Percentiles rank a stretch among this genome's conserved stretches.
Conservation (phyloP, 805 yeast genomes). For the Ogataea dorogensis region DNA sequence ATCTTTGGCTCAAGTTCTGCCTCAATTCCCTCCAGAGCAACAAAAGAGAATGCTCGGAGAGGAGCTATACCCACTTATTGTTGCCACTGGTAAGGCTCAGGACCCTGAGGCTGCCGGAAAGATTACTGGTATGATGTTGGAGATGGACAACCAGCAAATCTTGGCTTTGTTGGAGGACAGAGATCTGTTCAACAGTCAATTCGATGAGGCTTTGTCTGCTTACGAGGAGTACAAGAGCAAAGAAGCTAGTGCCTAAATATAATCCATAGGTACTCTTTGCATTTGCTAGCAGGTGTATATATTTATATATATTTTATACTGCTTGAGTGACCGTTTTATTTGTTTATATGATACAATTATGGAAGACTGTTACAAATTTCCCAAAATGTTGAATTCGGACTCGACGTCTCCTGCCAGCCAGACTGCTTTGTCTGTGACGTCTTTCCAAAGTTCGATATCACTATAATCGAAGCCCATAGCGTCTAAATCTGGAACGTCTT, state of each 20-base stretch:
- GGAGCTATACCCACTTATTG: slow-evolving; percentile 91
- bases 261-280: slow-evolving; percentile 5
- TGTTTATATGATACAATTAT: slow-evolving; percentile 2
- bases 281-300: slow-evolving; percentile 10
- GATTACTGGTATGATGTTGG: slow-evolving; percentile 98
- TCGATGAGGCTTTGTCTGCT: slow-evolving; percentile 92
- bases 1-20: slow-evolving; percentile 58
- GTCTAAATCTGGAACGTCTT: slow-evolving; percentile 37
- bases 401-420: slow-evolving; percentile 57
- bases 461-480: slow-evolving; percentile 34
- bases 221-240: slow-evolving; percentile 84
- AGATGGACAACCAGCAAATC: slow-evolving; percentile 89
- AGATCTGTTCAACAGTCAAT: slow-evolving; percentile 82
- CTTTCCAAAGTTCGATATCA: slow-evolving; percentile 68
- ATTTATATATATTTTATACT: slow-evolving; percentile 3
- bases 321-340: slow-evolving; percentile 8
- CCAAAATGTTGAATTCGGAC: slow-evolving; percentile 35
- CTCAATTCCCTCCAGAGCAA: slow-evolving; percentile 76
- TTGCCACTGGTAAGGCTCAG: slow-evolving; percentile 79
- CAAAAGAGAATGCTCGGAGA: slow-evolving; percentile 98
- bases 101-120: slow-evolving; percentile 97
- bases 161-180: slow-evolving; percentile 87
- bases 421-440: slow-evolving; percentile 71
- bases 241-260: slow-evolving; percentile 20
- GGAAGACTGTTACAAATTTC: slow-evolving; percentile 6